Evolutionary conservation across 2,329 filamentous ascomycete genomes (phyloP).

Genomic region (Cylindrodendrum hubeiense): DNA sequence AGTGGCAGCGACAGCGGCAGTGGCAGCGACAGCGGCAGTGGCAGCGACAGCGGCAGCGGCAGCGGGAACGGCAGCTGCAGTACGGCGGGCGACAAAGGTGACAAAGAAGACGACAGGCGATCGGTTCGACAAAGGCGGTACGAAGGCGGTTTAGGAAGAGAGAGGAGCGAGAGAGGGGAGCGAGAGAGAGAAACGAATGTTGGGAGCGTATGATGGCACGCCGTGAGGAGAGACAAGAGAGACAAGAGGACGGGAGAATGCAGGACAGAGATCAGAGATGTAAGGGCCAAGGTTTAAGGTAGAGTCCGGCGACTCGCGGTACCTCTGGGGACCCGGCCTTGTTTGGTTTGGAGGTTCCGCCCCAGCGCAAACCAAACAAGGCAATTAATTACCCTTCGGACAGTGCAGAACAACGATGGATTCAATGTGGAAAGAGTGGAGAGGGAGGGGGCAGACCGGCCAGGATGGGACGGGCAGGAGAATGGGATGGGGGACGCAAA

Average conservation of each 20-base stretch:
- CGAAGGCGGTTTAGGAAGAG: conserved; percentile 1
- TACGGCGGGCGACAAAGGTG: conserved; percentile 1
- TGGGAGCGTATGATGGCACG: conserved; percentile 11
- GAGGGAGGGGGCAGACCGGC: conserved; percentile 17
- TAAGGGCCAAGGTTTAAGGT: conserved; percentile 27
- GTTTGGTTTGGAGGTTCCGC: conserved; percentile 29
- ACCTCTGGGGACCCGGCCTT: conserved; percentile 13
- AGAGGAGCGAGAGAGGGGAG: background rate
- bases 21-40: too few species aligned
- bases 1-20: conserved; percentile 14
- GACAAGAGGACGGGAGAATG: conserved; percentile 15
- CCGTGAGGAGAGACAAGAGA: conserved; percentile 16
- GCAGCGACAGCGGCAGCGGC: too few species aligned
- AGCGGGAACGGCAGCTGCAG: background rate
- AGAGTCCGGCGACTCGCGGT: conserved; percentile 8
- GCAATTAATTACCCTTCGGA: conserved; percentile 41
- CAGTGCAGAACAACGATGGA: conserved; percentile 39
- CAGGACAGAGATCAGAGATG: background rate
- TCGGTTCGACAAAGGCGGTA: conserved; percentile 6
- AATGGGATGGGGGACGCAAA: conserved; percentile 1
- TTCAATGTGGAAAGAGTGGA: conserved; percentile 39
- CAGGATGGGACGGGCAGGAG: background rate
- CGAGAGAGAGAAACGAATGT: conserved; percentile 16
- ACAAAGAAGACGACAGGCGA: conserved; percentile 9
- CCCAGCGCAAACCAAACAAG: conserved; percentile 35